A percentile compares a stretch with the other conserved stretches of the same genome.
Evolutionary conservation across 164 flowering plant species (phyloP).

Genomic region (Vitis labrusca): DNA sequence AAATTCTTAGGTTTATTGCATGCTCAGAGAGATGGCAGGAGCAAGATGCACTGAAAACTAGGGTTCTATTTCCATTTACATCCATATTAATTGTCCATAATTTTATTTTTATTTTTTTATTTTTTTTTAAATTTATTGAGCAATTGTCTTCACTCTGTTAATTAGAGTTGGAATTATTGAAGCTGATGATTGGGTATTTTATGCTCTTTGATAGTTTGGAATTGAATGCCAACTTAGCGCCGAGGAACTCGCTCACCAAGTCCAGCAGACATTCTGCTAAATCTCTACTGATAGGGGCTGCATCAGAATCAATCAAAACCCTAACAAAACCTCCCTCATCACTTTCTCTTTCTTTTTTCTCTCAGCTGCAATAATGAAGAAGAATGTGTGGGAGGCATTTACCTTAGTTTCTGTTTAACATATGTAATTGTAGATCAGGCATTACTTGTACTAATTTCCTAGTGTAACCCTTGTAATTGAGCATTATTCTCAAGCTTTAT

Average conservation of each 20-base stretch:
- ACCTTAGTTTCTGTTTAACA: background rate
- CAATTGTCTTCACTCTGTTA: background rate
- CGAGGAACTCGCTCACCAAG: slow-evolving; percentile 83
- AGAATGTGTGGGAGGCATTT: slow-evolving; percentile 5
- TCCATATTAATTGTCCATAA: background rate
- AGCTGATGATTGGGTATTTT: slow-evolving; percentile 13
- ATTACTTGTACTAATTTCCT: slow-evolving; percentile 7
- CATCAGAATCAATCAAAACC: background rate
- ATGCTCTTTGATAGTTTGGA: slow-evolving; percentile 60
- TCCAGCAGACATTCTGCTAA: slow-evolving; percentile 86
- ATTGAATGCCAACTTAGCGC: slow-evolving; percentile 94
- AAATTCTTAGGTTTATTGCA: too few relatives aligned
- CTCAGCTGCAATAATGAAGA: background rate
- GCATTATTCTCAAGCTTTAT: slow-evolving; percentile 7
- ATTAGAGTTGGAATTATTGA: background rate
- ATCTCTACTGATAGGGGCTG: background rate
- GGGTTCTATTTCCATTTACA: background rate
- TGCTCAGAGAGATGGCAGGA: too few relatives aligned
- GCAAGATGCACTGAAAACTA: background rate
- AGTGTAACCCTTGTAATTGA: slow-evolving; percentile 10
- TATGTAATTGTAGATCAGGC: slow-evolving; percentile 8
- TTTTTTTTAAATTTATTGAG: background rate
- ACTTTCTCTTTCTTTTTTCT: background rate
- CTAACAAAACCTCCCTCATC: background rate
- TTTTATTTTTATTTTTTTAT: background rate